phyloP scores from a whole-genome alignment of 805 yeast species.

The Candida vaughaniae region DNA sequence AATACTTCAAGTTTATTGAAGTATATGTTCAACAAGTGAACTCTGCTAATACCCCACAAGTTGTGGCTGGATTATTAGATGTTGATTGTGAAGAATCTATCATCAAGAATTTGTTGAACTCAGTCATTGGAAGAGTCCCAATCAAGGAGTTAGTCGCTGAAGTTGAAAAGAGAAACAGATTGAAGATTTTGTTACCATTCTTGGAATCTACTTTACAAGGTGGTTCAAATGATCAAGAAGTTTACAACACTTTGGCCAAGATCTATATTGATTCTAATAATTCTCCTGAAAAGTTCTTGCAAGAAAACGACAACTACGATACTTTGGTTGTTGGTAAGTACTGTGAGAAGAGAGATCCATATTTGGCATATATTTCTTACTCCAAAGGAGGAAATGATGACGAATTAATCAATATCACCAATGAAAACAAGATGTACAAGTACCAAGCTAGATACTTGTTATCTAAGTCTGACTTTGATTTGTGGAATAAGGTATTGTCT shows the following conservation, averaged over 20 bases:
- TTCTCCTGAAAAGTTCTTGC: constrained; percentile 94
- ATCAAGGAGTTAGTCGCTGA: constrained; percentile 84
- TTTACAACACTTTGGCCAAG: constrained; percentile 93
- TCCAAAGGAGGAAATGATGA: constrained; percentile 92
- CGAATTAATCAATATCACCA: constrained; percentile 87
- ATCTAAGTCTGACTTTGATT: constrained; percentile 76
- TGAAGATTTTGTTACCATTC: constrained; percentile 88
- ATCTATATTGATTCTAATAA: constrained; percentile 97
- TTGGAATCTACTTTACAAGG: constrained; percentile 82
- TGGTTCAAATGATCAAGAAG: constrained; percentile 87
- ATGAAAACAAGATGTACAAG: constrained; percentile 96
- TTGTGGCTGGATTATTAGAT: constrained; percentile 91
- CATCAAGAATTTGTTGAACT: constrained; percentile 73
- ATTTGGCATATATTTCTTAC: constrained; percentile 94
- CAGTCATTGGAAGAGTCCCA: constrained; percentile 94
- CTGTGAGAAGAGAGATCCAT: constrained; percentile 99
- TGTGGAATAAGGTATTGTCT: constrained; percentile 79
- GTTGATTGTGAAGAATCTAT: constrained; percentile 95
- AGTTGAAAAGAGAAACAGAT: constrained; percentile 94
- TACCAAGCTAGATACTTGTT: constrained; percentile 97
- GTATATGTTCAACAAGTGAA: constrained; percentile 97
- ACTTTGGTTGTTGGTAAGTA: constrained; percentile 95
- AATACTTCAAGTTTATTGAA: constrained; percentile 94
- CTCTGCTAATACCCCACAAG: constrained; percentile 94
- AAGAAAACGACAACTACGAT: constrained; percentile 86